Percentiles rank a stretch among this genome's conserved stretches.
phyloP scores from a whole-genome alignment of 164 flowering plant species.

The Platanus orientalis region DNA sequence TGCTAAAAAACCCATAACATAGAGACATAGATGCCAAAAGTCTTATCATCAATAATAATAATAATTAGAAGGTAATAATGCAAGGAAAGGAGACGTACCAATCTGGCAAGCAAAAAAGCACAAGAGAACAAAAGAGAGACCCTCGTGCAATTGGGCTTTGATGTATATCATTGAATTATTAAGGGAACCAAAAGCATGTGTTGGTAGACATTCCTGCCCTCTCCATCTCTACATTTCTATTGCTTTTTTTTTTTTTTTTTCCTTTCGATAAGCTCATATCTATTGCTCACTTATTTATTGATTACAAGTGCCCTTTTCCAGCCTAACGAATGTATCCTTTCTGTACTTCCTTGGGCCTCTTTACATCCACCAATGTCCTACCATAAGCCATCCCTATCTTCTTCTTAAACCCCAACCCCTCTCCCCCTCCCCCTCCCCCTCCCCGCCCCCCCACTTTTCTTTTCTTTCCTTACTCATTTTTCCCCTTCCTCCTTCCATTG shows the following conservation, averaged over 20 bases:
- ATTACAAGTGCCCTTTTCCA: neutral
- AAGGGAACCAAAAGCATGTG: constrained; percentile 12
- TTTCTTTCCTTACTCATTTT: neutral
- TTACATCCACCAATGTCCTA: neutral
- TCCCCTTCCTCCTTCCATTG: too few relatives aligned
- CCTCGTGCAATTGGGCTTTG: constrained; percentile 47
- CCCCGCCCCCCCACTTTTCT: too few relatives aligned
- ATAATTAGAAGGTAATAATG: too few relatives aligned
- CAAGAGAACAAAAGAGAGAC: constrained; percentile 44
- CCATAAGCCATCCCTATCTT: neutral
- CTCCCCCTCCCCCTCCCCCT: neutral
- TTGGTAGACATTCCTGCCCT: constrained; percentile 1
- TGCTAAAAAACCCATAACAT: too few relatives aligned
- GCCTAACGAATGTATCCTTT: neutral
- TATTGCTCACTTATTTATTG: neutral
- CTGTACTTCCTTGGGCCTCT: neutral
- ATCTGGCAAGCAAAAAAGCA: constrained; percentile 11
- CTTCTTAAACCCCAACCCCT: too few relatives aligned
- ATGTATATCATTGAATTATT: constrained; percentile 35
- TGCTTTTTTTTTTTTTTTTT: neutral
- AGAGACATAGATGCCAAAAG: too few relatives aligned
- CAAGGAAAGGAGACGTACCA: too few relatives aligned
- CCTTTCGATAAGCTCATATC: neutral
- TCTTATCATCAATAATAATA: too few relatives aligned
- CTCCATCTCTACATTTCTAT: neutral